phyloP scores from a whole-genome alignment of 2,329 filamentous ascomycete species.

The Ambrosiella beaveri region DNA sequence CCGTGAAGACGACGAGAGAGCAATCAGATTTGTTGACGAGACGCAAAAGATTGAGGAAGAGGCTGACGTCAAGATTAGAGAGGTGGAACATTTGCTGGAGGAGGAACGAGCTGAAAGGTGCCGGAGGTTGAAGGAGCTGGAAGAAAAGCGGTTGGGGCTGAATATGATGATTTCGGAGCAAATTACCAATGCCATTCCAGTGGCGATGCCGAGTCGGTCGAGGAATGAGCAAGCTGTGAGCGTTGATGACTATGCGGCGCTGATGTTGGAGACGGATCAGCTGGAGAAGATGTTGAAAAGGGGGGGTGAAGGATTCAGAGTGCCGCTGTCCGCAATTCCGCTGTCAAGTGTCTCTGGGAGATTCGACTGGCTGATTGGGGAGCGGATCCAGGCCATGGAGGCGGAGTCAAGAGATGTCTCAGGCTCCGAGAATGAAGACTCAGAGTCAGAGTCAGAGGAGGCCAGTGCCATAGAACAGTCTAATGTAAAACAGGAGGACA shows the following conservation, averaged over 20 bases:
- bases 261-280: slow-evolving; percentile 3
- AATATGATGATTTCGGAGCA: not conserved
- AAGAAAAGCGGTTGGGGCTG: not conserved
- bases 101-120: not conserved
- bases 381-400: not conserved
- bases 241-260: not conserved
- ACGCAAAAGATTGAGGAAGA: slow-evolving; percentile 17
- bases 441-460: not conserved
- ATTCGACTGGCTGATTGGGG: slow-evolving; percentile 2
- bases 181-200: not conserved
- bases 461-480: not conserved
- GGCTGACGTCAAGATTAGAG: not conserved
- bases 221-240: too few species aligned
- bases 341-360: not conserved
- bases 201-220: not conserved
- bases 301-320: not conserved
- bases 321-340: not conserved
- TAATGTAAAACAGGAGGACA: not conserved
- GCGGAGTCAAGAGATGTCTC: not conserved
- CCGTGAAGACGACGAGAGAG: slow-evolving; percentile 19
- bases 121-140: not conserved
- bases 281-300: not conserved
- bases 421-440: not conserved
- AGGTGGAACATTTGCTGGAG: not conserved
- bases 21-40: slow-evolving; percentile 19